Percentiles rank a stretch among this genome's conserved stretches.
Conservation (phyloP, 2,329 filamentous ascomycete genomes). For the Blastomyces parvus region DNA sequence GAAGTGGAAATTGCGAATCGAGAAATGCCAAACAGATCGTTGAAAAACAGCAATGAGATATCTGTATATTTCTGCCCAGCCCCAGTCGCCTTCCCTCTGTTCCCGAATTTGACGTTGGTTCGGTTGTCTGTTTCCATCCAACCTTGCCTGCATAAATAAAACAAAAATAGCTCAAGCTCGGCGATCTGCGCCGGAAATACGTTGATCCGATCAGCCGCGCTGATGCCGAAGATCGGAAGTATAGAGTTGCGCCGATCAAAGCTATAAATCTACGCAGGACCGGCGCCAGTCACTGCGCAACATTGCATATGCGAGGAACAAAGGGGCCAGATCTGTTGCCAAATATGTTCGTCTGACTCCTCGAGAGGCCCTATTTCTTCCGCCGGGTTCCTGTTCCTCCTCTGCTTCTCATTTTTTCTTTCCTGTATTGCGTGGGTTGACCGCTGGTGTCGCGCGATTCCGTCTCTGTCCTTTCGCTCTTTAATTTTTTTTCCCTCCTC, state of each 20-base stretch:
- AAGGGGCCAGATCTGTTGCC: not conserved
- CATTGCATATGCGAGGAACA: not conserved
- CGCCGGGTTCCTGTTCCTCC: not conserved
- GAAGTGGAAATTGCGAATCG: not conserved
- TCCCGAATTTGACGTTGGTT: not conserved
- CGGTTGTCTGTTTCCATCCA: not conserved
- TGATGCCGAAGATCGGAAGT: not conserved
- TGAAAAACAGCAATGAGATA: not conserved
- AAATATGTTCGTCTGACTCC: constrained; percentile 3
- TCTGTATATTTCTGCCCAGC: not conserved
- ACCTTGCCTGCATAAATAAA: not conserved
- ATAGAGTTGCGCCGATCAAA: not conserved
- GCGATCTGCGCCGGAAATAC: not conserved
- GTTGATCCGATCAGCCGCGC: not conserved
- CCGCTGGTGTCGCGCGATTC: not conserved
- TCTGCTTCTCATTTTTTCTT: not conserved
- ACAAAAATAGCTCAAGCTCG: not conserved
- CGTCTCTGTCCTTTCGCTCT: not conserved
- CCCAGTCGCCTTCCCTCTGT: not conserved
- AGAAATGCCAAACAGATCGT: not conserved
- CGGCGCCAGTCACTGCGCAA: too few species aligned
- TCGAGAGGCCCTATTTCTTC: not conserved
- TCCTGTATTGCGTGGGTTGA: not conserved
- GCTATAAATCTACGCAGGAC: not conserved
- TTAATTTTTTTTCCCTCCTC: constrained; percentile 5